phyloP scores from a whole-genome alignment of 2,329 filamentous ascomycete genomes.

The Talaromyces rugulosus region DNA sequence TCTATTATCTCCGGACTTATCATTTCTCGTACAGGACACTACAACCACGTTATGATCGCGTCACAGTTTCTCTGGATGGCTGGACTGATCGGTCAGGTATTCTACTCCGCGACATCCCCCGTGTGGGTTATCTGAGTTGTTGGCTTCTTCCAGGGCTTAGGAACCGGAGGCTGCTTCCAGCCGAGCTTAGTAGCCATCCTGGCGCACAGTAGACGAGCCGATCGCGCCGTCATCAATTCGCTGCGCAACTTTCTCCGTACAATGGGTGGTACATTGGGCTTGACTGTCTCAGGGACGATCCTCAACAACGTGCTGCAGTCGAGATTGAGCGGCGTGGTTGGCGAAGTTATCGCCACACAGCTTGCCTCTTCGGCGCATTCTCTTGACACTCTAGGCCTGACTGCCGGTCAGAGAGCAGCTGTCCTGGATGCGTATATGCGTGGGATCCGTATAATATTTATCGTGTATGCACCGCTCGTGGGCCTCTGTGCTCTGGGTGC shows the following conservation, averaged over 20 bases:
- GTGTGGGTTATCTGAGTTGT: neutral
- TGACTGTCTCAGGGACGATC: neutral
- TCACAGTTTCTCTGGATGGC: conserved; percentile 2
- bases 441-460: too few relatives aligned
- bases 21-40: neutral
- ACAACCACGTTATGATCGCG: conserved; percentile 1
- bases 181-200: neutral
- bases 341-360: neutral
- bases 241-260: conserved; percentile 2
- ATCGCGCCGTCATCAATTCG: neutral
- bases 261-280: neutral
- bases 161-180: neutral
- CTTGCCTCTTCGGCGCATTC: neutral
- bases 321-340: neutral
- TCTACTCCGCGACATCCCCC: neutral
- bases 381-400: neutral
- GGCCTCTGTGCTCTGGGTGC: too few relatives aligned
- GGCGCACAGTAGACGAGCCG: neutral
- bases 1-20: neutral
- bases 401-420: neutral
- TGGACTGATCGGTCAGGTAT: neutral
- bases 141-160: conserved; percentile 1
- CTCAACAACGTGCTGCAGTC: conserved; percentile 5
- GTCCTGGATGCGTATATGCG: conserved; percentile 1
- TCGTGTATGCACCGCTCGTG: too few relatives aligned